Evolutionary conservation across 306 rosid species (phyloP).

Genomic region (Mucuna pruriens): DNA sequence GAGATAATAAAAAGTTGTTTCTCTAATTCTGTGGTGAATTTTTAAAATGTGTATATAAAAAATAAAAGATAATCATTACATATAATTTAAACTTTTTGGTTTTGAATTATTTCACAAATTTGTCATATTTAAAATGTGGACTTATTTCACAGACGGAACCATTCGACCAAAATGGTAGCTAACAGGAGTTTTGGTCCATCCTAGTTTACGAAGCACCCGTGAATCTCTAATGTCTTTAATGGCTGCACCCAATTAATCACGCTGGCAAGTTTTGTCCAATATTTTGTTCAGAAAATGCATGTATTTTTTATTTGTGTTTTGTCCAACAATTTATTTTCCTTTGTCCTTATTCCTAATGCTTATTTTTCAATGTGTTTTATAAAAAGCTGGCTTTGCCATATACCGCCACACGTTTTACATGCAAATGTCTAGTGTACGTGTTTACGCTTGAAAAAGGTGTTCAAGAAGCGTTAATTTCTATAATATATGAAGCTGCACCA

Average conservation of each 20-base stretch:
- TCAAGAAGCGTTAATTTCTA: background rate
- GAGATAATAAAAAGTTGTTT: background rate
- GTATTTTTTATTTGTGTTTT: no score
- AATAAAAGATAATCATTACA: background rate
- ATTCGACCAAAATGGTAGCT: background rate
- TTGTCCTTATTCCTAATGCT: background rate
- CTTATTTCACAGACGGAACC: background rate
- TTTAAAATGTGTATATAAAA: background rate
- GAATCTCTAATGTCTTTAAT: background rate
- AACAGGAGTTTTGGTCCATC: conserved; percentile 6
- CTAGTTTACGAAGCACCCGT: background rate
- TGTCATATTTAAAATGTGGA: background rate
- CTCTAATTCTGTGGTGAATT: background rate
- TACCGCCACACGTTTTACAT: conserved; percentile 26
- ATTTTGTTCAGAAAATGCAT: no score
- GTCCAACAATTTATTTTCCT: background rate
- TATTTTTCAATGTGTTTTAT: background rate
- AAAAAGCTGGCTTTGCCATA: background rate
- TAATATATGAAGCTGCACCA: background rate
- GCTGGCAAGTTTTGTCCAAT: background rate
- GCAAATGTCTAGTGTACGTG: conserved; percentile 2
- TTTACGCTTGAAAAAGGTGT: background rate
- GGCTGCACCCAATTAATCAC: background rate
- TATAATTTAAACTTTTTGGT: background rate
- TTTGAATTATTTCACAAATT: background rate